phyloP scores from a whole-genome alignment of 73 alveolate species.

The Paraurostyla sp. region DNA sequence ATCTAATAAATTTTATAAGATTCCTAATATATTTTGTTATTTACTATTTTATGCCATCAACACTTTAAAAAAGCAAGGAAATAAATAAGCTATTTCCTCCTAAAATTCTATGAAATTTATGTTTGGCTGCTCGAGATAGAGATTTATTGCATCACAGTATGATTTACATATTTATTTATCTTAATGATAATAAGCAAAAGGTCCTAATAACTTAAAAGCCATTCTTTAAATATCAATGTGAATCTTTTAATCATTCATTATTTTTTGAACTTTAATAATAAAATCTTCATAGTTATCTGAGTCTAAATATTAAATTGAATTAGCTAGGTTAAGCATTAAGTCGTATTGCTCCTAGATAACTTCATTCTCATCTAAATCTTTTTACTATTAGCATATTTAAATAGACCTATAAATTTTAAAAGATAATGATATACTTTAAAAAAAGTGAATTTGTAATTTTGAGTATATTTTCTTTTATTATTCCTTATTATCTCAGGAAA shows the following conservation, averaged over 20 bases:
- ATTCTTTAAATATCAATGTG: neutral
- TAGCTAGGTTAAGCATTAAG: neutral
- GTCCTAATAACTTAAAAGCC: slow-evolving; percentile 12
- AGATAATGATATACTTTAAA: no score
- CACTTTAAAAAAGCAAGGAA: slow-evolving; percentile 10
- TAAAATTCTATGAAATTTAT: neutral
- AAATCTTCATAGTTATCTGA: neutral
- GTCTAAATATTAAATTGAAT: neutral
- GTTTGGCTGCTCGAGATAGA: neutral
- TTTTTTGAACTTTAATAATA: neutral
- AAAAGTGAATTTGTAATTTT: no score
- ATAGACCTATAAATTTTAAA: no score
- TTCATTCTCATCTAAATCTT: neutral
- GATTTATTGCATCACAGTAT: neutral
- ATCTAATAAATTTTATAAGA: no score
- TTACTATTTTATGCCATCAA: no score
- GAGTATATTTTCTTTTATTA: no score
- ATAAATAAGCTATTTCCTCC: slow-evolving; percentile 16
- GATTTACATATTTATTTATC: neutral
- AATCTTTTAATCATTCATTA: neutral
- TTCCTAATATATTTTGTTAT: no score
- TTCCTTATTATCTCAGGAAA: no score
- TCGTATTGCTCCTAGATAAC: neutral
- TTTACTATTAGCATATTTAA: neutral
- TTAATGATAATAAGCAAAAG: neutral